A percentile compares a stretch with the other conserved stretches of the same genome.
These are phyloP conservation scores for Colletotrichum navitas DNA, from an alignment of 2,329 filamentous ascomycete species.

Conservation along the genomic window DNA sequence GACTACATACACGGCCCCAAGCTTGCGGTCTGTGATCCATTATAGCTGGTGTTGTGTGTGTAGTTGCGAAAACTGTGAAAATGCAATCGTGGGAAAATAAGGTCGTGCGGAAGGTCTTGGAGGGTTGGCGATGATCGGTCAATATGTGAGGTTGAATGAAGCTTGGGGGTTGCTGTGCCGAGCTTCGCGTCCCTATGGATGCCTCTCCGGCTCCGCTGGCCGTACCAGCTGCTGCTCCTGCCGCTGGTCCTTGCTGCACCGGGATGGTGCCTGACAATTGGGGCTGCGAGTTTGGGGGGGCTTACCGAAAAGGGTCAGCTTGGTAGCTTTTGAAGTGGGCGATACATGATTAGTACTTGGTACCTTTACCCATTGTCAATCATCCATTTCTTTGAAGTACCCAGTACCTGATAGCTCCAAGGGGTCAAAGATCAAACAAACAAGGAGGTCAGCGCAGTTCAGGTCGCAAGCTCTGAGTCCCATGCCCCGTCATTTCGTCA, in stretches of 20 bases:
- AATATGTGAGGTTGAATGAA: constrained; percentile 31
- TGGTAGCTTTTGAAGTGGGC: constrained; percentile 14
- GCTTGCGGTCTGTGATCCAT: constrained; percentile 82
- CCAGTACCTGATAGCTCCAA: constrained; percentile 23
- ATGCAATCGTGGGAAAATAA: constrained; percentile 10
- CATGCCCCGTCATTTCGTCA: constrained; percentile 25
- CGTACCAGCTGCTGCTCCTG: constrained; percentile 18
- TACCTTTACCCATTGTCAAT: neutral
- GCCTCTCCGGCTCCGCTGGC: constrained; percentile 42
- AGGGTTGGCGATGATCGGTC: constrained; percentile 10
- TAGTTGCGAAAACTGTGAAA: neutral
- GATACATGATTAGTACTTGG: neutral
- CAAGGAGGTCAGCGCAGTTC: constrained; percentile 33
- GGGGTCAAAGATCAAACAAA: constrained; percentile 34
- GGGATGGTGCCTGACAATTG: constrained; percentile 37
- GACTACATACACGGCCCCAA: constrained; percentile 75
- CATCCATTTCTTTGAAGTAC: neutral
- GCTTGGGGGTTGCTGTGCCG: constrained; percentile 36
- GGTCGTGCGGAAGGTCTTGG: constrained; percentile 32
- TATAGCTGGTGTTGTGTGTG: constrained; percentile 41
- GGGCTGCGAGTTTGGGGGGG: constrained; percentile 25
- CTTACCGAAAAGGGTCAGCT: constrained; percentile 37
- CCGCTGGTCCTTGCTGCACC: constrained; percentile 27
- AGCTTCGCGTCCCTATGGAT: constrained; percentile 48
- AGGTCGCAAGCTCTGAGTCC: constrained; percentile 29